Percentiles rank a stretch among this genome's conserved stretches.
Evolutionary conservation across 2,329 filamentous ascomycete species (phyloP).

Genomic region (Lachnellula cervina): DNA sequence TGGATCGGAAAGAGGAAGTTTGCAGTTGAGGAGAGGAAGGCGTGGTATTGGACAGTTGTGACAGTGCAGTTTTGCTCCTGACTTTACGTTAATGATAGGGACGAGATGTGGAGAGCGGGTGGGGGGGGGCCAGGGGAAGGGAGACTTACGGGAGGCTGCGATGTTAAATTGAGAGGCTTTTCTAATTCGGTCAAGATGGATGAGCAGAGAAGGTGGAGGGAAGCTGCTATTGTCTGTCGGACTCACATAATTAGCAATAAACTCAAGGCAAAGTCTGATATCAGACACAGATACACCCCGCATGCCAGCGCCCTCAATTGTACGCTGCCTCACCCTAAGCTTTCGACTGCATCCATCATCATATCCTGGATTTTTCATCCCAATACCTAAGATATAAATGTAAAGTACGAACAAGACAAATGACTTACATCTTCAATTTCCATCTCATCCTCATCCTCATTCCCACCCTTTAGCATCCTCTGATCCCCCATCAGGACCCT

Average conservation of each 20-base stretch:
- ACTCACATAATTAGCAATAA: conserved; percentile 1
- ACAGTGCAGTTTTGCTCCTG: conserved; percentile 8
- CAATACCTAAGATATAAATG: neutral
- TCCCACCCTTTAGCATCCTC: neutral
- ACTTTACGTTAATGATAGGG: neutral
- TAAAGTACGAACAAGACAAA: neutral
- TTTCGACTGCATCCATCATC: neutral
- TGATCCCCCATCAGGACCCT: neutral
- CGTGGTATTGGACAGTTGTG: conserved; percentile 23
- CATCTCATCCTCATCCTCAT: conserved; percentile 11
- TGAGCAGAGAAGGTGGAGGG: conserved; percentile 19
- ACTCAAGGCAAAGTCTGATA: neutral
- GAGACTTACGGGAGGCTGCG: neutral
- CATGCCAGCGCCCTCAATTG: neutral
- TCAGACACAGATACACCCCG: neutral
- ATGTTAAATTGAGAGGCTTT: conserved; percentile 14
- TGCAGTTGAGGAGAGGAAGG: conserved; percentile 24
- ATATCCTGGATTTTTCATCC: neutral
- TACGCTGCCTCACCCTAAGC: neutral
- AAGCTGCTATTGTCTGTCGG: conserved; percentile 19
- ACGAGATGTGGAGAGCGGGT: neutral
- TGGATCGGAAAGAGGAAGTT: conserved; percentile 27
- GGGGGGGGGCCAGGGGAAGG: neutral
- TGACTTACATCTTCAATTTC: conserved; percentile 25
- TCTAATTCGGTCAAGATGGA: conserved; percentile 22